Conservation (phyloP, 192 early-diverging fungal species). For the Geranomyces variabilis region DNA sequence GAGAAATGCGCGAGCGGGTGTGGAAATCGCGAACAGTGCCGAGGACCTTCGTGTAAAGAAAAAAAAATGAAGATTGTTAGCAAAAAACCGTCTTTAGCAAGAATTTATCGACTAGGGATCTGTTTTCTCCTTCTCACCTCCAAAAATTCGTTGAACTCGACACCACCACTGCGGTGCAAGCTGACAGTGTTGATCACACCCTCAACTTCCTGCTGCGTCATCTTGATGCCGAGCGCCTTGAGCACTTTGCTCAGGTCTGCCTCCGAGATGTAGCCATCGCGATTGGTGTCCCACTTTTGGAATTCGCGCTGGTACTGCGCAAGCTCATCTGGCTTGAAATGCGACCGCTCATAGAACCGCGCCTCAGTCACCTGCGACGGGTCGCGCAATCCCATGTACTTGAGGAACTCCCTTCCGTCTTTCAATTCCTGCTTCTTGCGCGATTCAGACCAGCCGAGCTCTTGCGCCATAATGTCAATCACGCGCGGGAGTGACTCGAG, state of each 20-base stretch:
- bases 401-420: slow-evolving; percentile 76
- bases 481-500: slow-evolving; percentile 83
- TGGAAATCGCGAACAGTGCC: slow-evolving; percentile 62
- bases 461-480: slow-evolving; percentile 88
- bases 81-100: neutral
- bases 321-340: slow-evolving; percentile 68
- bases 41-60: slow-evolving; percentile 62
- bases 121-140: slow-evolving; percentile 33
- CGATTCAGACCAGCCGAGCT: slow-evolving; percentile 76
- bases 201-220: slow-evolving; percentile 54
- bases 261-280: slow-evolving; percentile 61
- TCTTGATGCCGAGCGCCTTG: slow-evolving; percentile 53
- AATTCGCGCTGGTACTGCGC: slow-evolving; percentile 61
- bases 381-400: slow-evolving; percentile 84
- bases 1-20: slow-evolving; percentile 51
- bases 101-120: neutral
- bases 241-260: slow-evolving; percentile 58
- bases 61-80: neutral
- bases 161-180: slow-evolving; percentile 51
- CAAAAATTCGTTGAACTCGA: slow-evolving; percentile 77
- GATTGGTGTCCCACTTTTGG: slow-evolving; percentile 53
- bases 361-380: slow-evolving; percentile 5
- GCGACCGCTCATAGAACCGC: slow-evolving; percentile 49
- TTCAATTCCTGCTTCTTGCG: slow-evolving; percentile 72
- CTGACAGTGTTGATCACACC: slow-evolving; percentile 60